Conservation (phyloP, 805 yeast genomes). For the Saturnispora kantuleensis region DNA sequence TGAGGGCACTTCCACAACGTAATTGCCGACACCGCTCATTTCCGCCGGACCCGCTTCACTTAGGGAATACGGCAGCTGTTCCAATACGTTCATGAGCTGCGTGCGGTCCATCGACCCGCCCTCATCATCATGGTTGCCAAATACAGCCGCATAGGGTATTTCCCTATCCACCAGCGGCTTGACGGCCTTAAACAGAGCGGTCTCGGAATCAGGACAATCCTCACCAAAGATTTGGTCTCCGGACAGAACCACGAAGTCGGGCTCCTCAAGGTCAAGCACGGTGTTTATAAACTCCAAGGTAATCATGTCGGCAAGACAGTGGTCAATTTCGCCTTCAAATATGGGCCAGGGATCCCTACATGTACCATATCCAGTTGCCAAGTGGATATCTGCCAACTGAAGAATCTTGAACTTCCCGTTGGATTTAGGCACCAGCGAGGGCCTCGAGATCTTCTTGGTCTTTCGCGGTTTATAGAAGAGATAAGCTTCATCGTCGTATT, state of each 20-base stretch:
- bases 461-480: conserved; percentile 9
- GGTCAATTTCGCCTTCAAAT: conserved; percentile 26
- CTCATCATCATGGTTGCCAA: conserved; percentile 95
- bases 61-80: conserved; percentile 57
- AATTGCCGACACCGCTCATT: conserved; percentile 80
- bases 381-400: conserved; percentile 88
- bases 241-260: conserved; percentile 76
- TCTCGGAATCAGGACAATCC: conserved; percentile 67
- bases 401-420: conserved; percentile 60
- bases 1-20: conserved; percentile 45
- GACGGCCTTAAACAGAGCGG: conserved; percentile 70
- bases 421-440: conserved; percentile 26
- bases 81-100: conserved; percentile 48
- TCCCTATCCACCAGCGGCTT: conserved; percentile 54
- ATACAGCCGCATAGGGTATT: conserved; percentile 75
- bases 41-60: conserved; percentile 54
- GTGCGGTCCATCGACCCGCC: conserved; percentile 62
- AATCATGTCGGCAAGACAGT: conserved; percentile 71
- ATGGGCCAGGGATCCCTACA: conserved; percentile 68
- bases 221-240: conserved; percentile 92
- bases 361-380: conserved; percentile 70
- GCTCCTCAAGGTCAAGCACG: conserved; percentile 65
- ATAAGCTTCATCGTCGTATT: conserved; percentile 12
- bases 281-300: conserved; percentile 52
- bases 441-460: conserved; percentile 17